phyloP scores from a whole-genome alignment of 129 eudicot species.

The Centella asiatica region DNA sequence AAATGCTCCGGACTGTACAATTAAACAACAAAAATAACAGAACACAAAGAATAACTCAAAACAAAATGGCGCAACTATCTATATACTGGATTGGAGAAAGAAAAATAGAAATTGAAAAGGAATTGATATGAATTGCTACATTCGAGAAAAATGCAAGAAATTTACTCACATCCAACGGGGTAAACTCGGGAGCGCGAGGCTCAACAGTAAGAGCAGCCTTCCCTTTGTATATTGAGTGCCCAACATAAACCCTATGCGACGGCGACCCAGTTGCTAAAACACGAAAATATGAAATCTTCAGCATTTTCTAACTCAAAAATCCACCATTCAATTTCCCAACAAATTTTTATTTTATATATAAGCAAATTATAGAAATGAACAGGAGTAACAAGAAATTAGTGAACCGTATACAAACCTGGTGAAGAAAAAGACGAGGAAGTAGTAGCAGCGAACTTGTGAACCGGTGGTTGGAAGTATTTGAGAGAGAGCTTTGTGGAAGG shows the following conservation, averaged over 20 bases:
- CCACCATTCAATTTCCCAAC: neutral
- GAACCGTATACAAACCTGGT: conserved; percentile 1
- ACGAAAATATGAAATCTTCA: neutral
- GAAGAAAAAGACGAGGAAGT: neutral
- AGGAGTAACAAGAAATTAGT: neutral
- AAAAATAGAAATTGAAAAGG: neutral
- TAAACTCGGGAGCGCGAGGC: conserved; percentile 77
- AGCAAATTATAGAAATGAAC: neutral
- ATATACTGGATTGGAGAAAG: neutral
- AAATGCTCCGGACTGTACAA: conserved; percentile 71
- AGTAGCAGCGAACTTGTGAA: neutral
- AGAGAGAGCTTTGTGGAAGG: neutral
- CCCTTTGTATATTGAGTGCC: conserved; percentile 77
- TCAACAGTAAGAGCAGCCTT: conserved; percentile 78
- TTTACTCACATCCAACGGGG: conserved; percentile 58
- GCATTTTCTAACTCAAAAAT: neutral
- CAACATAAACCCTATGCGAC: conserved; percentile 67
- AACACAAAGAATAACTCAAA: neutral
- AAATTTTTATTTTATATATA: neutral
- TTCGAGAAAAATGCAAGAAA: neutral
- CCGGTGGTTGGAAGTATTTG: neutral
- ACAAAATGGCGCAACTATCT: neutral
- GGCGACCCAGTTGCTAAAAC: conserved; percentile 3
- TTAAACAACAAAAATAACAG: conserved; percentile 1
- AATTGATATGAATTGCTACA: neutral